Percentiles rank a stretch among this genome's conserved stretches.
phyloP scores from a whole-genome alignment of 257 asterid genomes.

The Solanum habrochaites region DNA sequence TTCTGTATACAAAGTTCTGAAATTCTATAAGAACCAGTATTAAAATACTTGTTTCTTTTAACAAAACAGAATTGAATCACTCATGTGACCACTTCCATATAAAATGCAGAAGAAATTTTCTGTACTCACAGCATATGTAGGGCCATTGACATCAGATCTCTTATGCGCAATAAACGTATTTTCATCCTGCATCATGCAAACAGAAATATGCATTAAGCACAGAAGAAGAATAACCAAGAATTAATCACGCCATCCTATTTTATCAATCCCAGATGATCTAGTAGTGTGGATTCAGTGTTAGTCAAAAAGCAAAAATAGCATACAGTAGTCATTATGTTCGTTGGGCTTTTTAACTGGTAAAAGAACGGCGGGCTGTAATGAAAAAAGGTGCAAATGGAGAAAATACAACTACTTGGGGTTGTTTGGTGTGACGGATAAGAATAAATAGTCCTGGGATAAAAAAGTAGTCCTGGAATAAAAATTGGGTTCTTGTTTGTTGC shows the following conservation, averaged over 20 bases:
- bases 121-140: conserved; percentile 82
- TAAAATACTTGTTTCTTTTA: not conserved
- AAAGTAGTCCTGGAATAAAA: too few relatives aligned
- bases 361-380: not conserved
- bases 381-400: not conserved
- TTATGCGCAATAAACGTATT: conserved; percentile 16
- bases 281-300: not conserved
- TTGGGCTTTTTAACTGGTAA: not conserved
- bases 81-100: not conserved
- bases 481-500: not conserved
- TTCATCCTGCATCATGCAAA: conserved; percentile 35
- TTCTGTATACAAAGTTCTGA: not conserved
- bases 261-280: not conserved
- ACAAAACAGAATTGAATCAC: not conserved
- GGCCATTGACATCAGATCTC: conserved; percentile 42
- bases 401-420: not conserved
- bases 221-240: not conserved
- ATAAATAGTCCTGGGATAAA: too few relatives aligned
- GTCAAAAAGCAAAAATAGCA: not conserved
- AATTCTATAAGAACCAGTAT: not conserved
- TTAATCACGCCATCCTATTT: not conserved
- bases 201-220: not conserved
- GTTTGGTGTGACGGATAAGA: not conserved
- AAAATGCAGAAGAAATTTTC: not conserved
- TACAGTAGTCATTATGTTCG: not conserved